Conservation (phyloP, 2,329 filamentous ascomycete species). For the Septoria petroselini region DNA sequence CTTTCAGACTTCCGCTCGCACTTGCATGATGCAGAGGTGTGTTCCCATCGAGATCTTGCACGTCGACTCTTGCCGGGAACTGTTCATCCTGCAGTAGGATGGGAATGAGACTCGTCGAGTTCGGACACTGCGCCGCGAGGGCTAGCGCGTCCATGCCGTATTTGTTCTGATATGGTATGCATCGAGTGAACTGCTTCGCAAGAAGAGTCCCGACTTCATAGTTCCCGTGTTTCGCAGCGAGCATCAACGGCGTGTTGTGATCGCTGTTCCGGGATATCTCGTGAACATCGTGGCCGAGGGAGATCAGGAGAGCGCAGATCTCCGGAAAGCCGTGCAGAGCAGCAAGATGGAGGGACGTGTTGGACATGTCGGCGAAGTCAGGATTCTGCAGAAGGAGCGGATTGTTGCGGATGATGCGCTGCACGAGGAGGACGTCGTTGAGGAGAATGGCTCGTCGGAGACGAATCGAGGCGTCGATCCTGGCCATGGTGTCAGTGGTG, state of each 20-base stretch:
- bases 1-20: slow-evolving; percentile 74
- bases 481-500: slow-evolving; percentile 37
- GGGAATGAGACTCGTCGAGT: slow-evolving; percentile 44
- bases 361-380: slow-evolving; percentile 70
- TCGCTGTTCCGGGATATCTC: slow-evolving; percentile 74
- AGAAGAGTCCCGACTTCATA: slow-evolving; percentile 72
- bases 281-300: slow-evolving; percentile 70
- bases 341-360: slow-evolving; percentile 80
- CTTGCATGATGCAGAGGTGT: slow-evolving; percentile 84
- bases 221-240: slow-evolving; percentile 67
- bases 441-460: slow-evolving; percentile 77
- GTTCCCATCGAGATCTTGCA: slow-evolving; percentile 68
- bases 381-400: slow-evolving; percentile 73
- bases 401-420: slow-evolving; percentile 72
- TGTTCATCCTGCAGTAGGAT: slow-evolving; percentile 37
- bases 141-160: slow-evolving; percentile 66
- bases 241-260: slow-evolving; percentile 77
- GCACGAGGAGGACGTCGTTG: slow-evolving; percentile 69
- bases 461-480: slow-evolving; percentile 74
- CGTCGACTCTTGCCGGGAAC: slow-evolving; percentile 36
- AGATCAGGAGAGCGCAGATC: slow-evolving; percentile 66
- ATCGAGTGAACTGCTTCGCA: slow-evolving; percentile 60
- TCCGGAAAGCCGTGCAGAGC: slow-evolving; percentile 67
- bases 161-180: slow-evolving; percentile 63
- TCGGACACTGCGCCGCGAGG: slow-evolving; percentile 34